Percentiles rank a stretch among this genome's conserved stretches.
These are phyloP conservation scores for Phaeotremella skinneri DNA, from an alignment of 768 basidiomycete species.

Conservation along the genomic window DNA sequence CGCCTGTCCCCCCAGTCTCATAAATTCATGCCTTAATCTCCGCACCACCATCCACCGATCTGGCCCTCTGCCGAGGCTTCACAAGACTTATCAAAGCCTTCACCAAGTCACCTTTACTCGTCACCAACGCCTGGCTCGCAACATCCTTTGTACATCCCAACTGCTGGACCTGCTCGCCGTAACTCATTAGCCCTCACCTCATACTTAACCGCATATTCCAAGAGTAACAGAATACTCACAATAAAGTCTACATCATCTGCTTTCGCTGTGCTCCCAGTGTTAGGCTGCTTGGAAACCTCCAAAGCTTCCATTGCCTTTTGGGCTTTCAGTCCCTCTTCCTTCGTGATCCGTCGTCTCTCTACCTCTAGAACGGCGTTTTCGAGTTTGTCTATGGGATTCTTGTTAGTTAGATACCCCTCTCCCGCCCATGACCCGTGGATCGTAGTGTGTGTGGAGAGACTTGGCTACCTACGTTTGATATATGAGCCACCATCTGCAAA, in stretches of 20 bases:
- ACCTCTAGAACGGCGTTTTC: slow-evolving; percentile 39
- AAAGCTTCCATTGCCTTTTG: slow-evolving; percentile 40
- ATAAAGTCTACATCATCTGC: slow-evolving; percentile 40
- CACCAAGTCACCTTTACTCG: slow-evolving; percentile 41
- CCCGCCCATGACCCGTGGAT: too few relatives aligned
- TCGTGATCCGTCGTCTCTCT: slow-evolving; percentile 33
- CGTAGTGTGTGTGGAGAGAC: too few relatives aligned
- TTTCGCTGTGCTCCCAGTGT: slow-evolving; percentile 15
- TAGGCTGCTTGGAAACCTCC: slow-evolving; percentile 20
- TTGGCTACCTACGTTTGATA: slow-evolving; percentile 34
- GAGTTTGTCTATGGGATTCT: slow-evolving; percentile 27
- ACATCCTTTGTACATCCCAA: slow-evolving; percentile 28
- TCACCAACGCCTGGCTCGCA: slow-evolving; percentile 28
- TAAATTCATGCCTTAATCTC: slow-evolving; percentile 12
- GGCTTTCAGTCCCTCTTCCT: slow-evolving; percentile 41
- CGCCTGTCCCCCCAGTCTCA: too few relatives aligned
- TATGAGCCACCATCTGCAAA: slow-evolving; percentile 45
- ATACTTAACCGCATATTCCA: not conserved
- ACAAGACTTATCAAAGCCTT: slow-evolving; percentile 40
- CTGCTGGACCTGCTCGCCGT: slow-evolving; percentile 28
- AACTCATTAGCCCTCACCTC: not conserved
- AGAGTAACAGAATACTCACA: slow-evolving; percentile 27
- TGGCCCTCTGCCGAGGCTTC: slow-evolving; percentile 35
- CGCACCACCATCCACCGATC: slow-evolving; percentile 33
- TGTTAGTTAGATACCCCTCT: slow-evolving; percentile 1